Base-by-base conservation (phyloP, 345 rosid genomes). In the Clausena lansium region DNA sequence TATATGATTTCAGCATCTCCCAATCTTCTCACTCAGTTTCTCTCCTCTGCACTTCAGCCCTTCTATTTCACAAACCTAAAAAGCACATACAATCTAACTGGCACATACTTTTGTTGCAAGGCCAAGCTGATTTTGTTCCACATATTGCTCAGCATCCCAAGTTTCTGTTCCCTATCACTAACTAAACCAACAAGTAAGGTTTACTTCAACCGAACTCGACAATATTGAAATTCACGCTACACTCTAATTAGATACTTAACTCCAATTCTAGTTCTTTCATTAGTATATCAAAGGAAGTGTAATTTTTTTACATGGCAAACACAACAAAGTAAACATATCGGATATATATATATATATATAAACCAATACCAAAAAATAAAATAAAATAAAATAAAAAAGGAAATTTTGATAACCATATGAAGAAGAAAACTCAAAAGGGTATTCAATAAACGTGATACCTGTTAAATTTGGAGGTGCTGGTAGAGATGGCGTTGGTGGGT, bases 401-500 rank as follows among this genome's bases (percentile, higher is more conserved):
- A 59, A 41, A 41, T 15, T 50, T 14, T 1, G 55, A 75, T 6
- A 20, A 33, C 13, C 73, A 58, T 36, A 67, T 57, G 22, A 30
- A 32, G 78, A 28, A 0, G 65, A 82, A 71, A 14, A 17, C 27
- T 61, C 5, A 80, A 75, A 76, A 78, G 78, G 77, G 71, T 28
- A 47, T 70, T 20, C 47, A 38, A 64, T 4, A 70, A 73, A 68
- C 11, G 52, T 30, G 61, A 78, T 67, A 89, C 88, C 94, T 73
- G 59, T 76, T 78, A 71, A 85, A 79, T 66, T 81, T 76, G 78
- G 67, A 60, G 74, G 79, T 70, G 80, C 66, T 66, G 74, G 77
- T 77, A 79, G 90, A 7, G 68, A 41, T 61, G 81, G 77, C 58
- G 84, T 64, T 75, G 78, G 79, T 81, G 81, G 90, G 81, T 86